Percentiles rank a stretch among this genome's conserved stretches.
These are phyloP conservation scores for Bothriochloa decipiens DNA, from an alignment of 176 grass and related monocot species.

Conservation along the genomic window DNA sequence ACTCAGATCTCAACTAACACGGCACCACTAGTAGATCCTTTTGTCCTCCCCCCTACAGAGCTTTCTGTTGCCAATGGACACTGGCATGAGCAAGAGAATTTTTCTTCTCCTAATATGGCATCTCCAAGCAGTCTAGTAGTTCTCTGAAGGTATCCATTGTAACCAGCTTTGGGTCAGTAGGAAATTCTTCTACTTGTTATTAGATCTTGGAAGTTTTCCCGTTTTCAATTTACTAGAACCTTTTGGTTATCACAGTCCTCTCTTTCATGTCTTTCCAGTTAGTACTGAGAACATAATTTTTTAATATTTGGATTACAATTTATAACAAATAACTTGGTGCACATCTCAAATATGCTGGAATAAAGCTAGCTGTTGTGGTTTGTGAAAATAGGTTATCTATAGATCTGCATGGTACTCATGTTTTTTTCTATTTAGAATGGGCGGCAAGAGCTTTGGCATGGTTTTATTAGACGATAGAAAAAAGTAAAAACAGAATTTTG, in stretches of 20 bases:
- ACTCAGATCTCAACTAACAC: neutral
- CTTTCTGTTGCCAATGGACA: neutral
- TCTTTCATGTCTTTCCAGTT: neutral
- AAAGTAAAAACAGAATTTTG: no score
- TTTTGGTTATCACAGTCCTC: neutral
- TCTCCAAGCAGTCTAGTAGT: neutral
- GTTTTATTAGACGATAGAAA: no score
- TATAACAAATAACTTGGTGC: no score
- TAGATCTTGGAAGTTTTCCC: neutral
- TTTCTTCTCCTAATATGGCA: neutral
- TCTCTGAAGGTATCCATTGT: neutral
- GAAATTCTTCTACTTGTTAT: neutral
- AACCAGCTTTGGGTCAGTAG: neutral
- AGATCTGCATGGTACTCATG: neutral
- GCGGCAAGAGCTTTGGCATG: no score
- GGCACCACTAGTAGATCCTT: neutral
- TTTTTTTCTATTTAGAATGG: no score
- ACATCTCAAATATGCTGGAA: neutral
- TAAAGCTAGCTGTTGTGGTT: neutral
- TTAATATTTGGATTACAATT: no score
- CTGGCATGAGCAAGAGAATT: neutral
- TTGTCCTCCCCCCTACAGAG: neutral
- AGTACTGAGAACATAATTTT: neutral
- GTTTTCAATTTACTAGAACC: neutral
- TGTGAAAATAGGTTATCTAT: neutral